Base-by-base conservation (phyloP, 257 asterid genomes). In the Ophiorrhiza pumila region DNA sequence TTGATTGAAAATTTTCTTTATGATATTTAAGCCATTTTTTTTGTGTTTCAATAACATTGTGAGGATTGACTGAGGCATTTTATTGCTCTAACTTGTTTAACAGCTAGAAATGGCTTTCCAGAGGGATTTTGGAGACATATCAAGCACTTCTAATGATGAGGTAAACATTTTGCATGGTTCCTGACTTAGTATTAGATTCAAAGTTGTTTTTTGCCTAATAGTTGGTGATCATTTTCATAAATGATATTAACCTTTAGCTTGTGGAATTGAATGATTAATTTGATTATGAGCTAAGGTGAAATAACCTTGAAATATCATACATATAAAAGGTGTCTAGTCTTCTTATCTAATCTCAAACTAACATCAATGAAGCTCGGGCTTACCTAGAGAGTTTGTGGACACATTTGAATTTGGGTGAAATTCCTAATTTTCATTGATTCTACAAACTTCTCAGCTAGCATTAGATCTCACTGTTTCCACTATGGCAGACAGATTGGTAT, bases 81-180 rank as follows among this genome's bases (percentile, higher is more conserved):
- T 56, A 55, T 62, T 81, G 60, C 61, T 70, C 74, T 76, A 57
- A 14, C 73, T 74, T 64, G 71, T 78, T 71, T 77, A 50, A 65
- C 39, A 95, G 98, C 91, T 95, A 39, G 98, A 95, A 80, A 76
- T 95, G 80, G 95, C 98, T 79, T 90, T 90, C 81, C 87, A 87
- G 75, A 85, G 87, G 74, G 96, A 86, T 81, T 84, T 81, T 59
- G 96, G 90, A 66, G 93, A 89, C 25, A 59, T 80, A 78, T 74
- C 90, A 35, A 85, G 84, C 84, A 72, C 87, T 84, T 82, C 90
- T 25, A 79, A 57, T 71, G 90, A 92, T 57, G 97, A 95, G 98
- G 99, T 92, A 80, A 66, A 75, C 71, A 55, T 43, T 55, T 49
- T 43, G 25, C 52, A 74, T 74, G 67, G 49, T 55, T 55, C 65